Base-by-base conservation (phyloP, 768 basidiomycete species). In the Phallus indusiatus region DNA sequence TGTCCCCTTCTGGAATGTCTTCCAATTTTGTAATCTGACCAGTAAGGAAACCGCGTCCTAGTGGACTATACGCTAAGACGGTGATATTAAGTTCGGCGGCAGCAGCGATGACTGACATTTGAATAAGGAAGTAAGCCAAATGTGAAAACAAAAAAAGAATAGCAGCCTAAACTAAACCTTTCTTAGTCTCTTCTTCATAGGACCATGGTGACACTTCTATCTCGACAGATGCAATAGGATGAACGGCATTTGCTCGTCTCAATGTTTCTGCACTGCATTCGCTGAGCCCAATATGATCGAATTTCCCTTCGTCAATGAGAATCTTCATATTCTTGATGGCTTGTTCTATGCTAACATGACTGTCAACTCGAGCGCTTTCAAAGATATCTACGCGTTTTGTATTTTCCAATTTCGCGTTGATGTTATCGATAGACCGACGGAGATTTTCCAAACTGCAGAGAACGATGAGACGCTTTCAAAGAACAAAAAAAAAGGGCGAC, bases 131-230 rank as follows among this genome's bases (percentile, higher is more conserved):
- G 42, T 21, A 12, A 37, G 47, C 12, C 33, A 20, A 14, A 35
- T 37, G 21, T n/a, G n/a, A n/a, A n/a, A n/a, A n/a, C n/a, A n/a
- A n/a, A n/a, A n/a, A n/a, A n/a, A n/a, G n/a, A n/a, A n/a, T n/a
- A n/a, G n/a, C n/a, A n/a, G n/a, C 17, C 33, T 51, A 14, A 36
- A 12, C 42, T 66, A 34, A 54, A 74, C 76, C 76, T 17, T 76
- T 72, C 63, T 74, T 75, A 16, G 80, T 76, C 55, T 81, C 74
- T 21, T 74, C 71, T 60, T 81, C 80, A 54, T 81, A 82, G 1
- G 78, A 74, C 76, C 81, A 85, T 1, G 80, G 76, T 64, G 81
- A 84, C 47, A 84, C 71, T 67, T 88, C 87, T 54, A 87, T 84
- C 67, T 88, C 85, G 8, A 83, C 81, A 16, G 78, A 73, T 12